phyloP scores from a whole-genome alignment of 2,329 filamentous ascomycete species.

The Verticillium tricorpus region DNA sequence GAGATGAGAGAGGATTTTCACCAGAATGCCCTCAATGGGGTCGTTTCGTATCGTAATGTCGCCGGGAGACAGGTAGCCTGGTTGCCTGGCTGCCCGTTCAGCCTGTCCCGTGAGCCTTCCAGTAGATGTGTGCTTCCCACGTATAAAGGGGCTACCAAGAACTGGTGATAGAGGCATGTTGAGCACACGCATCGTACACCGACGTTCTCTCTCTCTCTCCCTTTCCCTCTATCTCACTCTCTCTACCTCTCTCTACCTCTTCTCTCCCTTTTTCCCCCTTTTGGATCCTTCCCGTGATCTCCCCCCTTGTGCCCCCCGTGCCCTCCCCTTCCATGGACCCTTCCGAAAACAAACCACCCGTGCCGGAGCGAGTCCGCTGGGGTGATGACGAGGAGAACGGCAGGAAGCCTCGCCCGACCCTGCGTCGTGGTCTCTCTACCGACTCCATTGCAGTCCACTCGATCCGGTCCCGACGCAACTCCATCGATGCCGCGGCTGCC shows the following conservation, averaged over 20 bases:
- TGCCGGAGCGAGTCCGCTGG: slow-evolving; percentile 28
- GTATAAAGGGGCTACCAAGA: background rate
- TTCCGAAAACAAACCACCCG: slow-evolving; percentile 16
- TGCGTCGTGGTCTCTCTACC: slow-evolving; percentile 20
- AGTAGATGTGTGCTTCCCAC: background rate
- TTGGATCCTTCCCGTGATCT: background rate
- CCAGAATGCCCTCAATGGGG: background rate
- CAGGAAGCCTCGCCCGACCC: slow-evolving; percentile 13
- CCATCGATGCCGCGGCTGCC: slow-evolving; percentile 34
- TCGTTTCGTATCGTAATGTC: background rate
- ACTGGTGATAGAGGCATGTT: background rate
- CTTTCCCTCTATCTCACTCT: background rate
- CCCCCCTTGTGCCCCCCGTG: background rate
- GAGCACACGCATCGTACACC: background rate
- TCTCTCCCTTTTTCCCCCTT: background rate
- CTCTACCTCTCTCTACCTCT: background rate
- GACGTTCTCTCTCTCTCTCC: background rate
- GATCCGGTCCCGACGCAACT: slow-evolving; percentile 27
- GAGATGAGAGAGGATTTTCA: background rate
- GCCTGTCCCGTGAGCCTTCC: background rate
- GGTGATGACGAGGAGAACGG: slow-evolving; percentile 28
- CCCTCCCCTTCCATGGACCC: slow-evolving; percentile 17
- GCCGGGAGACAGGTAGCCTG: background rate
- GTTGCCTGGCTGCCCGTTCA: background rate
- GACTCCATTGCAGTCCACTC: slow-evolving; percentile 38